Evolutionary conservation across 169 alveolate species (phyloP), one percentile per base, ranked within the genome.

Genomic region (Plasmodium vivax): DNA sequence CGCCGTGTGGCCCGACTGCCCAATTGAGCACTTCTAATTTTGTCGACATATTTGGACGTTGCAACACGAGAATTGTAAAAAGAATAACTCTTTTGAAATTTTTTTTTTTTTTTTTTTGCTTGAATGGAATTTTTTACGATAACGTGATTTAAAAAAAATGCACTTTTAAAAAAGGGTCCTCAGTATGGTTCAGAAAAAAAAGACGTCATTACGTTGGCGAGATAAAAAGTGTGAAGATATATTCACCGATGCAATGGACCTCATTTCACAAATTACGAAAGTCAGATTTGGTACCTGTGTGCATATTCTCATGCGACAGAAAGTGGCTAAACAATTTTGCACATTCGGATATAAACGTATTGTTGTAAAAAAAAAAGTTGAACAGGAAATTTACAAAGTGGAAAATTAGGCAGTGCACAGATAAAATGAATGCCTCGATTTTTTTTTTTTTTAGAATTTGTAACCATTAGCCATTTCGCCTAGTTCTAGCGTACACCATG

Each of bases 1-100:
- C 45, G 36, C 51, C 9, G 7, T 73, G 34, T 85, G 58, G 62
- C 45, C 47, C 30, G 71, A 68, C 51, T 12, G 41, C 43, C 19
- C 41, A 68, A 19, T n/a, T 62, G 27, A 83, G 56, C 68, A 83
- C 62, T 58, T 34, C 43, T 51, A 56, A 58, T 83, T 83, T n/a
- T 6, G 16, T 82, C 62, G 27, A 14, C 30, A 51, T 82, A 10
- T 82, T 54, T 19, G 71, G 71, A 51, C 36, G 54, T 51, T 82
- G 79, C 71, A 56, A n/a, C 77, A 2, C 23, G 19, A 68, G 34
- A 27, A 30, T 68, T 68, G 77, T 10, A 68, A 68, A 68, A 30
- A 68, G 38, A 27, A 68, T 68, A 68, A 27, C 77, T 68, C 14
- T 68, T 68, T 68, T 68, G 77, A 68, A 23, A n/a, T n/a, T 68